phyloP scores from a whole-genome alignment of 352 stramenopile species.

The Globisporangium viniferum region DNA sequence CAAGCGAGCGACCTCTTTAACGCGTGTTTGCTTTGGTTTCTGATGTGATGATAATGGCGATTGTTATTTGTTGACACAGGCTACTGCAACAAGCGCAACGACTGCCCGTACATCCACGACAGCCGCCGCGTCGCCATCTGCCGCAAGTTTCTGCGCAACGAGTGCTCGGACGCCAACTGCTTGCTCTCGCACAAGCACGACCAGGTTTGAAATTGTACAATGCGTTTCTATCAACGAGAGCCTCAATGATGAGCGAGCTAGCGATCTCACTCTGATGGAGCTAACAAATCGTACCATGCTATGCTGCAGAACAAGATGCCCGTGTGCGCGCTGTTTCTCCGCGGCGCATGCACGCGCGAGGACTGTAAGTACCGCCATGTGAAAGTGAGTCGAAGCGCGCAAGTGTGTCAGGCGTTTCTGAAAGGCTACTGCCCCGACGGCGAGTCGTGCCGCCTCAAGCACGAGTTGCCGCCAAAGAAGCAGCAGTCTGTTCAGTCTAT shows the following conservation, averaged over 20 bases:
- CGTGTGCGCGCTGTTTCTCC: constrained; percentile 77
- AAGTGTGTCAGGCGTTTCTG: constrained; percentile 61
- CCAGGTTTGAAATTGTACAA: constrained; percentile 39
- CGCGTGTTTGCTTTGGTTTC: constrained; percentile 3
- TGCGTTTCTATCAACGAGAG: too few species aligned
- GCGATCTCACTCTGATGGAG: not conserved
- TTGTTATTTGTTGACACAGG: constrained; percentile 27
- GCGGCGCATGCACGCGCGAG: constrained; percentile 67
- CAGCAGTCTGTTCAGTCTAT: not conserved
- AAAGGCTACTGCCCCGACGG: constrained; percentile 68
- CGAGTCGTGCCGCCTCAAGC: constrained; percentile 47
- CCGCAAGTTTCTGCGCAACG: constrained; percentile 68
- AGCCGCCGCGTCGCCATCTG: constrained; percentile 81
- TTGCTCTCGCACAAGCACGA: constrained; percentile 70
- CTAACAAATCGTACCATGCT: not conserved
- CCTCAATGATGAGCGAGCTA: not conserved
- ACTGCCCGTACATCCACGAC: constrained; percentile 81
- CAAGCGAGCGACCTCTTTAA: not conserved
- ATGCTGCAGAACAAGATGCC: constrained; percentile 72
- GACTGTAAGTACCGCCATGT: constrained; percentile 78
- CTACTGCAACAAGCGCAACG: constrained; percentile 80
- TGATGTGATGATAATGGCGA: not conserved
- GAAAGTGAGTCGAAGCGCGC: constrained; percentile 67
- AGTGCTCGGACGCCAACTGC: constrained; percentile 57
- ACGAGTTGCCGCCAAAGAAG: constrained; percentile 52